phyloP scores from a whole-genome alignment of 2,329 filamentous ascomycete genomes.

The Fusarium aywerte region DNA sequence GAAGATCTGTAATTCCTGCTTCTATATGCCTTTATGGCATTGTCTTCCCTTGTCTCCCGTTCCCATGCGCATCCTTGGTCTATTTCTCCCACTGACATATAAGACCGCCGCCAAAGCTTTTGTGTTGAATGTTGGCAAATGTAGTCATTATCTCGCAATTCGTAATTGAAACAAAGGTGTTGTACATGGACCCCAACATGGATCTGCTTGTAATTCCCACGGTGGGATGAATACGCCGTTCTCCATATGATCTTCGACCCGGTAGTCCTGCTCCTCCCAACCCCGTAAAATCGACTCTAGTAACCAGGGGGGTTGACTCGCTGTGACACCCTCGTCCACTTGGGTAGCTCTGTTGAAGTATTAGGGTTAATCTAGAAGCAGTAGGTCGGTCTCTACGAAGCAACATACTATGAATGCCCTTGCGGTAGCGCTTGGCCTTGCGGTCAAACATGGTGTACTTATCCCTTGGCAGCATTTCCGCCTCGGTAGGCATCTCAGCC shows the following conservation, averaged over 20 bases:
- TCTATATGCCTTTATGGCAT: slow-evolving; percentile 15
- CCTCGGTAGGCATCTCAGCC: slow-evolving; percentile 92
- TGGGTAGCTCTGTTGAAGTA: slow-evolving; percentile 72
- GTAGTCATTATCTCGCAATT: slow-evolving; percentile 38
- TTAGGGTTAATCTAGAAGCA: slow-evolving; percentile 33
- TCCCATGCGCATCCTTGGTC: slow-evolving; percentile 17
- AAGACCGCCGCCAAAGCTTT: slow-evolving; percentile 10
- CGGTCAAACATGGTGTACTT: slow-evolving; percentile 99
- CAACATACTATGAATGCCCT: slow-evolving; percentile 93
- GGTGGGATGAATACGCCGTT: slow-evolving; percentile 41
- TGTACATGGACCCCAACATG: slow-evolving; percentile 45
- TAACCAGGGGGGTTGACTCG: slow-evolving; percentile 94
- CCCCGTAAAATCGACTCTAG: slow-evolving; percentile 57
- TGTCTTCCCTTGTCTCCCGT: background rate
- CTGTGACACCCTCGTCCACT: slow-evolving; percentile 97
- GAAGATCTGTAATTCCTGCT: slow-evolving; percentile 12
- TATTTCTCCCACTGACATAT: slow-evolving; percentile 41
- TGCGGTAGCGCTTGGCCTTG: slow-evolving; percentile 94
- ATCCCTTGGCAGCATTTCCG: slow-evolving; percentile 94
- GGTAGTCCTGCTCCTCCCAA: slow-evolving; percentile 14
- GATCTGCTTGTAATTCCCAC: slow-evolving; percentile 36
- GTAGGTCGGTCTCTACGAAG: background rate
- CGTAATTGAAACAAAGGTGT: slow-evolving; percentile 46
- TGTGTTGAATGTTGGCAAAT: slow-evolving; percentile 17
- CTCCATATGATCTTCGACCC: slow-evolving; percentile 28